Evolutionary conservation across 176 grass and related monocot species (phyloP), one percentile per base, ranked within the genome.

Genomic region (Puccinellia tenuiflora): DNA sequence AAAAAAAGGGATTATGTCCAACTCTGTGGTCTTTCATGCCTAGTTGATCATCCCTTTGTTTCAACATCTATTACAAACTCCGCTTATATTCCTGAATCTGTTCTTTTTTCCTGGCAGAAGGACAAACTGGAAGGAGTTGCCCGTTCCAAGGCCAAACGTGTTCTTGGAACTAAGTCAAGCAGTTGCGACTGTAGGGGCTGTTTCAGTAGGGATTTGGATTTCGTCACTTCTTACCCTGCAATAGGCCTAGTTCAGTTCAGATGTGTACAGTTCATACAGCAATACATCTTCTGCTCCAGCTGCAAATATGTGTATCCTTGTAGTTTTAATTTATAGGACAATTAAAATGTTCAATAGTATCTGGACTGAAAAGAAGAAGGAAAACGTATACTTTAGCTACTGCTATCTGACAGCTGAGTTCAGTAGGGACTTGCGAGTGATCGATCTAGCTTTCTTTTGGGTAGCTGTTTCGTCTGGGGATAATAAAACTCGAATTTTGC

Each of bases 101-200:
- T 24, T 52, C 66, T 55, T 50, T 15, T 61, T 42, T 69, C 12
- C 81, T 77, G 37, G 57, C 87, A 95, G 96, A 85, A 93, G 87
- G 77, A 98, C 91, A 88, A 94, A 98, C 67, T 98, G 96, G 93
- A 86, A 93, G 85, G 92, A 85, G 30, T 91, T 98, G 76, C 91
- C 92, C 0, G 29, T 47, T 62, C 87, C 93, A 77, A 75, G 89
- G 65, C 80, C 93, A 64, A 95, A 93, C 56, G 74, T 93, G 64
- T 78, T 91, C 50, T 88, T 90, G 73, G 93, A 98, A 86, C 75
- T 98, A 85, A 93, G 85, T 90, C 96, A 95, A 90, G 96, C 96
- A 60, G 85, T 95, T 69, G 91, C 81, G 33, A 95, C 96, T 21
- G 31, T 95, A 79, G 91, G 92, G 24, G 59, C 86, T 46, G 93